Conservation (phyloP, 257 asterid genomes). For the Euphrasia confusa region DNA sequence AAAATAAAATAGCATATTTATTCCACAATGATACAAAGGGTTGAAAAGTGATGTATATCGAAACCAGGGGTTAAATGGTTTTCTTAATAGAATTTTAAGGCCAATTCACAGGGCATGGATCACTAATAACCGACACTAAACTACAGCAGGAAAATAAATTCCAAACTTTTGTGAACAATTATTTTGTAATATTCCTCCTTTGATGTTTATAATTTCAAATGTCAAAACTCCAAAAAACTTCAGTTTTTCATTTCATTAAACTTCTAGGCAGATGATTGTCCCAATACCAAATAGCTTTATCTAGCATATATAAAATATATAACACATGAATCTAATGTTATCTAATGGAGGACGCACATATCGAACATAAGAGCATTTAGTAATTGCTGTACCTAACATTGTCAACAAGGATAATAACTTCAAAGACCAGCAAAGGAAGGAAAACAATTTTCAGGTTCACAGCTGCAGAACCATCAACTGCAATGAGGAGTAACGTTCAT, state of each 20-base stretch:
- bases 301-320: constrained; percentile 11
- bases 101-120: constrained; percentile 16
- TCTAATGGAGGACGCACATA: constrained; percentile 14
- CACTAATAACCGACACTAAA: constrained; percentile 8
- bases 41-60: constrained; percentile 14
- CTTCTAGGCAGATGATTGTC: background rate
- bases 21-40: constrained; percentile 21
- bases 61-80: background rate
- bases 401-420: constrained; percentile 69
- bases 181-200: constrained; percentile 2
- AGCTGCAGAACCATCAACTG: constrained; percentile 67
- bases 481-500: constrained; percentile 27
- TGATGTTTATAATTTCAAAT: background rate
- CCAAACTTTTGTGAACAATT: constrained; percentile 7
- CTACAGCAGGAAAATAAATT: constrained; percentile 15
- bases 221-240: constrained; percentile 22
- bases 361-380: constrained; percentile 18
- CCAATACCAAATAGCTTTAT: constrained; percentile 10
- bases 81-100: background rate
- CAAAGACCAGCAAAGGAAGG: constrained; percentile 92
- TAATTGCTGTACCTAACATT: constrained; percentile 64
- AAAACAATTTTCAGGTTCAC: constrained; percentile 75
- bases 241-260: background rate
- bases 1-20: constrained; percentile 23
- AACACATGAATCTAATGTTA: constrained; percentile 12